Evolutionary conservation across 257 asterid genomes (phyloP).

Genomic region (Coffea canephora): DNA sequence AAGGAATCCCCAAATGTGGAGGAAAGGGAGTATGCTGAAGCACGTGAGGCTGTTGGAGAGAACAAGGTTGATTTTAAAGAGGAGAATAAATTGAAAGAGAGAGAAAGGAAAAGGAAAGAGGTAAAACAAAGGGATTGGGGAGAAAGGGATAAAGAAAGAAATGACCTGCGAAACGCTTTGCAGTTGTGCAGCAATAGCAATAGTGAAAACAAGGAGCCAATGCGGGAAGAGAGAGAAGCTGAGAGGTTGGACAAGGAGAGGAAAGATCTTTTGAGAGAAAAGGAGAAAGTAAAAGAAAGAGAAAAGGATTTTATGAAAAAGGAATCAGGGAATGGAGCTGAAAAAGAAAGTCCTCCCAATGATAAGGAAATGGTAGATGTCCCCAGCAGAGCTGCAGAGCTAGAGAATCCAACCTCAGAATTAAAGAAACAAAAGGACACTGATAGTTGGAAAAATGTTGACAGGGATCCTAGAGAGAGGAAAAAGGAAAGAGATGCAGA

Average conservation of each 20-base stretch:
- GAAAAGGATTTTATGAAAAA: conserved; percentile 70
- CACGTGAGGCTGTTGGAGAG: conserved; percentile 76
- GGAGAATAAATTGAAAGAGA: conserved; percentile 78
- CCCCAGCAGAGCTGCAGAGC: conserved; percentile 60
- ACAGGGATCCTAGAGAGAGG: conserved; percentile 62
- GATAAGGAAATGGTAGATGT: conserved; percentile 59
- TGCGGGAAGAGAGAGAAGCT: conserved; percentile 71
- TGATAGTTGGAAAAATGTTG: conserved; percentile 64
- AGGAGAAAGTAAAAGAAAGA: conserved; percentile 61
- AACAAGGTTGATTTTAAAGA: conserved; percentile 74
- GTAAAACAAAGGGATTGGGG: conserved; percentile 90
- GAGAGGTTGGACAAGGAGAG: conserved; percentile 78
- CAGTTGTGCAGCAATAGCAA: conserved; percentile 47
- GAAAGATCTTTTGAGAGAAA: conserved; percentile 66
- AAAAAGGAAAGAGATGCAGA: conserved; percentile 84
- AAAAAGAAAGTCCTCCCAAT: conserved; percentile 54
- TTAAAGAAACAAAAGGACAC: conserved; percentile 63
- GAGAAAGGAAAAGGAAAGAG: conserved; percentile 89
- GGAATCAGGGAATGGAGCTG: conserved; percentile 68
- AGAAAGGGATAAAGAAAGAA: conserved; percentile 84
- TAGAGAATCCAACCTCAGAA: conserved; percentile 47
- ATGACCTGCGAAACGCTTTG: conserved; percentile 58
- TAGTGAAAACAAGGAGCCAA: conserved; percentile 61
- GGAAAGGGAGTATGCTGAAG: conserved; percentile 56
- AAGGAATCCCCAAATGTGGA: conserved; percentile 59